A percentile compares a stretch with the other conserved stretches of the same genome.
Conservation (phyloP, 345 rosid species). For the Ailanthus altissimus region DNA sequence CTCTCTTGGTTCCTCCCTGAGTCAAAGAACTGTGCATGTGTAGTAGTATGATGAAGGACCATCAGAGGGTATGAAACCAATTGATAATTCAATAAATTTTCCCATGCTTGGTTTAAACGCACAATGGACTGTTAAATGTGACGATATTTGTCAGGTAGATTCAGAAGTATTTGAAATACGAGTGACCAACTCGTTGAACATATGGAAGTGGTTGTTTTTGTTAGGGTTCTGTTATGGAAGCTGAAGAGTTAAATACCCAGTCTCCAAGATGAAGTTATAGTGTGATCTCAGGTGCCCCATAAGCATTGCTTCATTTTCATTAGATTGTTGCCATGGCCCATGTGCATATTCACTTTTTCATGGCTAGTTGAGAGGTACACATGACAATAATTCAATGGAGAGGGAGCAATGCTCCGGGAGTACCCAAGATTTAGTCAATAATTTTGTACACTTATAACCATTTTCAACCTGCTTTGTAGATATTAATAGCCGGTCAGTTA, state of each 20-base stretch:
- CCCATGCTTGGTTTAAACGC: not conserved
- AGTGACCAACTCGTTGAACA: not conserved
- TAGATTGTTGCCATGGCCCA: too few species aligned
- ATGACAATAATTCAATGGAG: too few species aligned
- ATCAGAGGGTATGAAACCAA: slow-evolving; percentile 2
- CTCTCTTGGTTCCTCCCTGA: slow-evolving; percentile 30
- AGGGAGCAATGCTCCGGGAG: too few species aligned
- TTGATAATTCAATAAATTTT: slow-evolving; percentile 8
- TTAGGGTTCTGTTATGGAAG: not conserved
- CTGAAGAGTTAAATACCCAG: not conserved
- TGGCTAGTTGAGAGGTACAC: too few species aligned
- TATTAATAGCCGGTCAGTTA: too few species aligned
- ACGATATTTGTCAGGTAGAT: not conserved
- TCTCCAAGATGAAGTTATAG: not conserved
- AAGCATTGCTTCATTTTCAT: too few species aligned
- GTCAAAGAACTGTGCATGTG: slow-evolving; percentile 11
- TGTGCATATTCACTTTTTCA: too few species aligned
- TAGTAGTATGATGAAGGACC: not conserved
- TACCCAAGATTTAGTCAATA: not conserved
- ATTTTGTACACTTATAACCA: not conserved
- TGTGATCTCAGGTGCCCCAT: too few species aligned
- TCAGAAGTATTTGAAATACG: not conserved
- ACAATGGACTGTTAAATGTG: not conserved
- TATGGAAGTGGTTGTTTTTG: not conserved
- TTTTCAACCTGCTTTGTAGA: too few species aligned